Evolutionary conservation across 768 basidiomycete genomes (phyloP).

Genomic region (Leccinum uliginosum): DNA sequence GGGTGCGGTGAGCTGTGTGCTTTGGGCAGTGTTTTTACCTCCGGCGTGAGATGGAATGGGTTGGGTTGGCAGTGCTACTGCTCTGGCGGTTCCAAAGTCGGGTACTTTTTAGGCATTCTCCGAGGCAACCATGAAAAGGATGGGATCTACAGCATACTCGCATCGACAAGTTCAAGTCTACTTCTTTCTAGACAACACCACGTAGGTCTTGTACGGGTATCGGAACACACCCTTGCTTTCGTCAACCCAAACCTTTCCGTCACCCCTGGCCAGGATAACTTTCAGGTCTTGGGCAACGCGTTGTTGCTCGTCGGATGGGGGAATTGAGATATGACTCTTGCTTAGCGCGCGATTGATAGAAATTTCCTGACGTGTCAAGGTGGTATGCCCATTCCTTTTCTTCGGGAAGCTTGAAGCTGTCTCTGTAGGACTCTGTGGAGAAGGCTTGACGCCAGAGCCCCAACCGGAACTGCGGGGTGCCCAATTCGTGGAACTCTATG

Average conservation of each 20-base stretch:
- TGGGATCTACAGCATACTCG: background rate
- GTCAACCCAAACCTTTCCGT: slow-evolving; percentile 73
- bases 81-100: background rate
- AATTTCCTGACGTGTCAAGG: slow-evolving; percentile 48
- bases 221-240: slow-evolving; percentile 67
- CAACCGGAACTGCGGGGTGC: slow-evolving; percentile 79
- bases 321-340: slow-evolving; percentile 80
- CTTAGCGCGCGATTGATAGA: slow-evolving; percentile 66
- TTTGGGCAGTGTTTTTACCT: slow-evolving; percentile 86
- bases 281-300: slow-evolving; percentile 48
- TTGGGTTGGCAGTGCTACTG: background rate
- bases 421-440: slow-evolving; percentile 54
- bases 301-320: slow-evolving; percentile 53
- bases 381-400: slow-evolving; percentile 53
- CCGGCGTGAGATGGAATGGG: slow-evolving; percentile 61
- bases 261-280: slow-evolving; percentile 52
- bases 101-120: background rate
- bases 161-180: slow-evolving; percentile 8
- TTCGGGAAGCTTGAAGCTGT: slow-evolving; percentile 54
- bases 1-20: slow-evolving; percentile 61
- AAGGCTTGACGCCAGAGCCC: slow-evolving; percentile 72
- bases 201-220: slow-evolving; percentile 71
- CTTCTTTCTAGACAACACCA: slow-evolving; percentile 50
- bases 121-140: background rate
- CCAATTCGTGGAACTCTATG: slow-evolving; percentile 64